These are phyloP conservation scores for Stevia rebaudiana DNA, from an alignment of 140 eudicot species.

Conservation along the genomic window DNA sequence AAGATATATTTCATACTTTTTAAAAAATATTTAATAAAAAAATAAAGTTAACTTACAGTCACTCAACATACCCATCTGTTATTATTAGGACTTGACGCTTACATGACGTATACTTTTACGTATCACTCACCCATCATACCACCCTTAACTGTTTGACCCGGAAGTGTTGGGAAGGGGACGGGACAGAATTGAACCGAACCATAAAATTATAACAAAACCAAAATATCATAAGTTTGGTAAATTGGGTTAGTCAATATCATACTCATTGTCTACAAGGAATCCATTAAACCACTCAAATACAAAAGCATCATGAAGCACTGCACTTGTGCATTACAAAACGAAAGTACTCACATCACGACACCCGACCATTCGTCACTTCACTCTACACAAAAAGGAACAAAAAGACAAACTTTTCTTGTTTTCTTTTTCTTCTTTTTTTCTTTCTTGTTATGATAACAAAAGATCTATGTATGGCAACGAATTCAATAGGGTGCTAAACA, in stretches of 20 bases:
- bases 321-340: slow-evolving; percentile 23
- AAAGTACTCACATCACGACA: slow-evolving; percentile 28
- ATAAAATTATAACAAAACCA: too few species aligned
- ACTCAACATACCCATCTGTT: too few species aligned
- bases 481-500: too few species aligned
- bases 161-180: too few species aligned
- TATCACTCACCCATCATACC: too few species aligned
- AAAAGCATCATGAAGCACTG: slow-evolving; percentile 19
- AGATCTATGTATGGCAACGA: background rate
- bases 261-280: slow-evolving; percentile 51
- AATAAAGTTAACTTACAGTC: too few species aligned
- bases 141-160: too few species aligned
- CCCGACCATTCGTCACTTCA: slow-evolving; percentile 9
- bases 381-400: background rate
- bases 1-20: too few species aligned
- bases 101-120: too few species aligned
- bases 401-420: background rate
- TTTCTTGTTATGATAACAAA: background rate
- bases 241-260: slow-evolving; percentile 17
- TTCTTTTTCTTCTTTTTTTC: background rate
- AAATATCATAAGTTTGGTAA: background rate
- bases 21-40: too few species aligned
- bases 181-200: too few species aligned
- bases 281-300: slow-evolving; percentile 32
- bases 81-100: too few species aligned